Evolutionary conservation across 192 early-diverging fungal species (phyloP), one percentile per base, ranked within the genome.

Genomic region (Rhizoclosmatium sp.): DNA sequence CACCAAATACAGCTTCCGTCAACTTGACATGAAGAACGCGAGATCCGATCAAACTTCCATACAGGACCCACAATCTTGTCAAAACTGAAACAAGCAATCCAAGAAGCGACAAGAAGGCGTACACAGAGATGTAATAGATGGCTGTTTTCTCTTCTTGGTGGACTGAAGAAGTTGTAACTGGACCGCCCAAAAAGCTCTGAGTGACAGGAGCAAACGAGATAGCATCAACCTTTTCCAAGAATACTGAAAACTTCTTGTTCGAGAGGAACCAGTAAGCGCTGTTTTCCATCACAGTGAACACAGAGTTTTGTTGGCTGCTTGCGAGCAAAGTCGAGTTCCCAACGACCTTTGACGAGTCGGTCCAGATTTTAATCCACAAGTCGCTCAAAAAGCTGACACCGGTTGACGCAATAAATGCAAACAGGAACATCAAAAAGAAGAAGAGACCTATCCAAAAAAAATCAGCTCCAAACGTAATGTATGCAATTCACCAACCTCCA

Each of bases 321-420:
- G n/a, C n/a, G n/a, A n/a, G n/a, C n/a, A n/a, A n/a, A n/a, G n/a
- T n/a, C n/a, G n/a, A n/a, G n/a, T n/a, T n/a, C n/a, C n/a, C n/a
- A n/a, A 14, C 49, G 49, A 14, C 5, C 49, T 51, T 51, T 14
- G 76, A 75, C 3, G 79, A 61, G 58, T 82, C 81, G 23, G 79
- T 80, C 83, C 80, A 85, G 31, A 78, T 76, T 59, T 85, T 82
- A 47, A 84, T 69, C 81, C 81, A 85, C 7, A 76, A 65, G 46
- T 85, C 78, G 59, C 69, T 51, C 65, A 69, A 51, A 42, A 69
- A 68, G 42, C 75, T 5, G 39, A 69, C 66, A 31, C 64, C 75
- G 7, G 75, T 77, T 14, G 62, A 51, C 40, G 21, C 12, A 14
- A 77, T 46, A 47, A 77, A 82, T 5, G 78, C 62, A 12, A 82